A percentile compares a stretch with the other conserved stretches of the same genome.
These are phyloP conservation scores for Colletotrichum limetticola DNA, from an alignment of 2,329 filamentous ascomycete species.

Conservation along the genomic window DNA sequence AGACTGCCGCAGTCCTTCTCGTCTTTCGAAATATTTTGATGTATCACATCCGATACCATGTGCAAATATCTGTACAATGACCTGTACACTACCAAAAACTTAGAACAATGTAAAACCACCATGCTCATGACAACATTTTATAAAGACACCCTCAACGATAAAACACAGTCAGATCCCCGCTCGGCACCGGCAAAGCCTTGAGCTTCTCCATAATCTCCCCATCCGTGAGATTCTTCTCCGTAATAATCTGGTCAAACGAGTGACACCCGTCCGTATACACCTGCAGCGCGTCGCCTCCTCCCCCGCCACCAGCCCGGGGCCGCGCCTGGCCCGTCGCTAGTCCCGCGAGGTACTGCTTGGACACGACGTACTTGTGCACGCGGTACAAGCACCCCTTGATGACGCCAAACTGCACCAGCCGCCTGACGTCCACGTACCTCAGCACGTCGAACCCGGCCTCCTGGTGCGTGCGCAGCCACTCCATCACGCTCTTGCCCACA, in stretches of 20 bases:
- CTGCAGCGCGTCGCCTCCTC: conserved; percentile 65
- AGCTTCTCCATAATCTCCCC: conserved; percentile 76
- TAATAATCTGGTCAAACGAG: conserved; percentile 85
- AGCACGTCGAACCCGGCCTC: conserved; percentile 74
- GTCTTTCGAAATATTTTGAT: neutral
- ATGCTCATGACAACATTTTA: neutral
- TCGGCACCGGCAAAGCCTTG: conserved; percentile 64
- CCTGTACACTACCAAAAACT: conserved; percentile 23
- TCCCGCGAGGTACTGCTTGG: conserved; percentile 68
- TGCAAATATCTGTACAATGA: conserved; percentile 24
- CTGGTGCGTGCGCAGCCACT: conserved; percentile 84
- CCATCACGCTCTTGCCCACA: conserved; percentile 84
- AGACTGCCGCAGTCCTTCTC: neutral
- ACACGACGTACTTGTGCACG: conserved; percentile 89
- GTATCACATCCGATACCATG: conserved; percentile 26
- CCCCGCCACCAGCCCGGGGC: conserved; percentile 51
- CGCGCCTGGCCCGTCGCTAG: conserved; percentile 65
- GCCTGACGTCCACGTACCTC: conserved; percentile 83
- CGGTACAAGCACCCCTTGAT: conserved; percentile 96
- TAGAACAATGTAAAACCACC: conserved; percentile 29
- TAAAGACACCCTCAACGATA: conserved; percentile 52
- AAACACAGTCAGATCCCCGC: conserved; percentile 64
- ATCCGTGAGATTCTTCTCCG: conserved; percentile 77
- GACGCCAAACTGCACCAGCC: conserved; percentile 93
- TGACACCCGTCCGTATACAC: conserved; percentile 80